A percentile compares a stretch with the other conserved stretches of the same genome.
These are phyloP conservation scores for Sugiyamaella boreocaroliniensis DNA, from an alignment of 805 yeast genomes.

Conservation along the genomic window DNA sequence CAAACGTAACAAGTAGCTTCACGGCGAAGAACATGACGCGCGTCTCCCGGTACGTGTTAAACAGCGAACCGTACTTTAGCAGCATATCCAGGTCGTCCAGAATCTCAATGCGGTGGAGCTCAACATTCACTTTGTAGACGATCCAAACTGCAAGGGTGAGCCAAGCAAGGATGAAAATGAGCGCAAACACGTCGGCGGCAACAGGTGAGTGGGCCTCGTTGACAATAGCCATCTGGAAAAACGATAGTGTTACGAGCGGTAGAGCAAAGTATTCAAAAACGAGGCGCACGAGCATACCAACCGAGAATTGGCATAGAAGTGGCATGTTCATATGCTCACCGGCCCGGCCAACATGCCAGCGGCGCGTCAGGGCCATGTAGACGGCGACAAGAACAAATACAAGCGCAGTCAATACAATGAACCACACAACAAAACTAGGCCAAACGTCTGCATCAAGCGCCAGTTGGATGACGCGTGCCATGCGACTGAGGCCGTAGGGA, in stretches of 20 bases:
- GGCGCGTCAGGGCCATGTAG: neutral
- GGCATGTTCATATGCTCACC: neutral
- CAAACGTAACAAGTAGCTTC: conserved; percentile 19
- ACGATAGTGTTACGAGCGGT: conserved; percentile 26
- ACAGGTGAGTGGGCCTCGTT: conserved; percentile 13
- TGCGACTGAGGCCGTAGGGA: conserved; percentile 19
- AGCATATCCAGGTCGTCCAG: conserved; percentile 25
- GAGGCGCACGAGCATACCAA: conserved; percentile 26
- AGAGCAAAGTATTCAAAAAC: conserved; percentile 23
- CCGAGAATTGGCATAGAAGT: conserved; percentile 17
- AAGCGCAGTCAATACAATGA: conserved; percentile 21
- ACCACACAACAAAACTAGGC: conserved; percentile 31
- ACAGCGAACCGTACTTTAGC: conserved; percentile 27
- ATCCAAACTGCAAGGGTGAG: conserved; percentile 16
- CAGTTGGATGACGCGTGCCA: conserved; percentile 22
- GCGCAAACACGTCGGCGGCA: conserved; percentile 24
- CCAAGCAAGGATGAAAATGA: conserved; percentile 23
- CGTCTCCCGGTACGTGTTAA: conserved; percentile 26
- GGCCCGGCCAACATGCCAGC: conserved; percentile 13
- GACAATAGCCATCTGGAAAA: conserved; percentile 27
- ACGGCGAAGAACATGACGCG: conserved; percentile 16
- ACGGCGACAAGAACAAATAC: conserved; percentile 8
- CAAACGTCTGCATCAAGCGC: conserved; percentile 27
- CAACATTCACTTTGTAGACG: conserved; percentile 10
- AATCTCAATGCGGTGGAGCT: conserved; percentile 18